phyloP scores from a whole-genome alignment of 805 yeast species.

The Candida jianshihensis region DNA sequence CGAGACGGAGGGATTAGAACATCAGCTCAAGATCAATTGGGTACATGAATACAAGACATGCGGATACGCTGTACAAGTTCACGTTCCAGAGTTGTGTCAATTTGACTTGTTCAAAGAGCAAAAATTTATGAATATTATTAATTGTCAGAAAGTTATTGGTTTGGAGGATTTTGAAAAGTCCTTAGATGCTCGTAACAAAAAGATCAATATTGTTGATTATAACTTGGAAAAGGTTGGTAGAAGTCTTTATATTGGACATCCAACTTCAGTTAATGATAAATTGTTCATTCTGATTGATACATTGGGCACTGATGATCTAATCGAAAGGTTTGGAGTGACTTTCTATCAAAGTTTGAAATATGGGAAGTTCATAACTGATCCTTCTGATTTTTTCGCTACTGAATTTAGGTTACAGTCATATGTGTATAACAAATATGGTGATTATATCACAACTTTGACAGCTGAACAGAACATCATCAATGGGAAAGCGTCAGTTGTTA shows the following conservation, averaged over 20 bases:
- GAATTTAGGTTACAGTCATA: slow-evolving; percentile 2
- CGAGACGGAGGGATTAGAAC: background rate
- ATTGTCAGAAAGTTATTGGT: slow-evolving; percentile 2
- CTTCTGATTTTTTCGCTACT: background rate
- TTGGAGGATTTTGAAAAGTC: background rate
- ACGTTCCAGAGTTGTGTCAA: slow-evolving; percentile 17
- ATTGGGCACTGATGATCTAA: background rate
- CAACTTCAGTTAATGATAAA: background rate
- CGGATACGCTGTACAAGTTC: slow-evolving; percentile 14
- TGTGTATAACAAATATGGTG: slow-evolving; percentile 4
- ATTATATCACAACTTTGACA: slow-evolving; percentile 1
- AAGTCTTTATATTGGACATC: background rate
- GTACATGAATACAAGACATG: slow-evolving; percentile 19
- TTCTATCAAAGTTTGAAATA: background rate
- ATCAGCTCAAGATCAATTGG: slow-evolving; percentile 2
- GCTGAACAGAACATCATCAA: background rate
- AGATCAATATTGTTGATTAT: background rate
- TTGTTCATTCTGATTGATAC: background rate
- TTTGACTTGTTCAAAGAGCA: slow-evolving; percentile 12
- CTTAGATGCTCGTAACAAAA: background rate
- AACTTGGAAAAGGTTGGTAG: background rate
- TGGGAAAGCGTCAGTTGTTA: background rate
- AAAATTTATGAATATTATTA: background rate
- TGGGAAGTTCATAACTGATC: slow-evolving; percentile 1
- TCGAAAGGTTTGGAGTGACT: background rate